phyloP scores from a whole-genome alignment of 1,284 basidiomycete genomes.

The Trichosporon ovoides region DNA sequence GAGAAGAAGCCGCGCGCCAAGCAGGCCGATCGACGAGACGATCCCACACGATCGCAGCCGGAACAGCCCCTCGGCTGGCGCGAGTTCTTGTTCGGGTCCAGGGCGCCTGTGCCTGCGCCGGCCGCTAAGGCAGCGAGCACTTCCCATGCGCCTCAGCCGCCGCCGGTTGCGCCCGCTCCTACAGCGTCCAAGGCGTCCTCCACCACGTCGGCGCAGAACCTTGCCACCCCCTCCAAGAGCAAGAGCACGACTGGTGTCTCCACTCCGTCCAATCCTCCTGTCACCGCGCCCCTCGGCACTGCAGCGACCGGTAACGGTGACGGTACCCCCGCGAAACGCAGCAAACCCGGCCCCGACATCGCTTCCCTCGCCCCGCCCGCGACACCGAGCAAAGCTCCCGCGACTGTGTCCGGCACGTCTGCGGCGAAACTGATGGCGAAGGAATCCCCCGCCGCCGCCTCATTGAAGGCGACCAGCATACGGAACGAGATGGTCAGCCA shows the following conservation, averaged over 20 bases:
- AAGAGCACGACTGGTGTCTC: background rate
- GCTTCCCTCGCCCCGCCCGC: background rate
- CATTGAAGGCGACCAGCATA: background rate
- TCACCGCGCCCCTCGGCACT: background rate
- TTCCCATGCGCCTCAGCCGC: background rate
- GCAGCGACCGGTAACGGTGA: constrained; percentile 1
- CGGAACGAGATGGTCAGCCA: background rate
- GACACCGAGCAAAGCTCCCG: background rate
- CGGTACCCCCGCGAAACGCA: constrained; percentile 5
- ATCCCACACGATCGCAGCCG: background rate
- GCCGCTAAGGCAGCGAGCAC: background rate
- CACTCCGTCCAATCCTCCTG: background rate
- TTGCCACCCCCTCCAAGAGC: background rate
- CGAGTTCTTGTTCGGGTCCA: background rate
- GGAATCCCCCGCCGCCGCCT: background rate
- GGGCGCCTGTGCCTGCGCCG: background rate
- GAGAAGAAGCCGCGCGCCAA: background rate
- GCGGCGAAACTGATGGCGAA: background rate
- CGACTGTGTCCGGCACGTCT: background rate
- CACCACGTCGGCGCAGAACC: background rate
- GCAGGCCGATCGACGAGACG: background rate
- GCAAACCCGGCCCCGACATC: constrained; percentile 3
- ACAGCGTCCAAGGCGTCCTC: background rate
- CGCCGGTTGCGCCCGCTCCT: background rate
- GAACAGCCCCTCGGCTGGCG: background rate